Conservation (phyloP, 2,329 filamentous ascomycete genomes). For the Phialocephala subalpina region DNA sequence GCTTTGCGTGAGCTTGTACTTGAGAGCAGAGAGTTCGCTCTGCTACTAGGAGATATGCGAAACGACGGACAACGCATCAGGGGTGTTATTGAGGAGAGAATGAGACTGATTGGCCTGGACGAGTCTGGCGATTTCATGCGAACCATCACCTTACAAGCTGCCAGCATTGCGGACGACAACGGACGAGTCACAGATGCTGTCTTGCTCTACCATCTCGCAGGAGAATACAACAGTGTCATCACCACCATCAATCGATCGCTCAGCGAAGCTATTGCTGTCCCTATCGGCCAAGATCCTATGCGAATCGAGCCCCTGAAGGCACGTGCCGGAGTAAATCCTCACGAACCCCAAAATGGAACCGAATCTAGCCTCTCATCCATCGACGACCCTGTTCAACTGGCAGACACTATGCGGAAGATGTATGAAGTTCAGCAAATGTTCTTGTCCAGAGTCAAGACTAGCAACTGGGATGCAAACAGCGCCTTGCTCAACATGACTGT, state of each 20-base stretch:
- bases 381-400: conserved; percentile 71
- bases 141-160: conserved; percentile 92
- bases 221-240: conserved; percentile 95
- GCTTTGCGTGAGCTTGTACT: conserved; percentile 92
- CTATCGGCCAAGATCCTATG: conserved; percentile 83
- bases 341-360: conserved; percentile 38
- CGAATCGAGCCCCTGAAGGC: conserved; percentile 65
- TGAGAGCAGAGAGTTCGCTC: conserved; percentile 96
- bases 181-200: conserved; percentile 94
- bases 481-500: conserved; percentile 67
- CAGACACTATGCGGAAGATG: conserved; percentile 66
- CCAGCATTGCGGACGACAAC: conserved; percentile 91
- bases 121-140: conserved; percentile 86
- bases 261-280: conserved; percentile 86
- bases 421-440: conserved; percentile 69
- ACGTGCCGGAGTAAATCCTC: conserved; percentile 28
- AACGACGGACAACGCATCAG: conserved; percentile 85
- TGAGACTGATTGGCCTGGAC: conserved; percentile 79
- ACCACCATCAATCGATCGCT: conserved; percentile 88
- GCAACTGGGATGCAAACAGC: conserved; percentile 65
- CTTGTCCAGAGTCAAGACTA: conserved; percentile 63
- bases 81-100: conserved; percentile 87
- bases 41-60: conserved; percentile 89
- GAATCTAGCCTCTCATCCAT: conserved; percentile 70
- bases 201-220: conserved; percentile 90